These are phyloP conservation scores for Cicer pinnatifidum DNA, from an alignment of 306 rosid genomes.

Conservation along the genomic window DNA sequence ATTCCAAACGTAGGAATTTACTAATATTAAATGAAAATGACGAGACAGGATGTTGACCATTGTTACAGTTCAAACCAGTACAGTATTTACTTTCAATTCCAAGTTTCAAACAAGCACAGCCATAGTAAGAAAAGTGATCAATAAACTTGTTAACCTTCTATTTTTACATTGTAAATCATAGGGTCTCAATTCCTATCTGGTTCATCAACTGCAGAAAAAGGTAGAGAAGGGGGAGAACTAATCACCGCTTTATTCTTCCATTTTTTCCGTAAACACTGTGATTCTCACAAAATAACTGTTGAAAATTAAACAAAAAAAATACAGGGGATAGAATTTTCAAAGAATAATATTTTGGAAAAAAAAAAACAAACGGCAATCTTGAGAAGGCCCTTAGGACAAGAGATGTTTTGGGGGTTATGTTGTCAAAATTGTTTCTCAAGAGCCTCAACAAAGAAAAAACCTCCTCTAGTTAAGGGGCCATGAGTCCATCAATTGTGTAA, in stretches of 20 bases:
- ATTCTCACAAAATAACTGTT: constrained; percentile 42
- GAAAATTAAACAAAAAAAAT: constrained; percentile 39
- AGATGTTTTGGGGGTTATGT: constrained; percentile 44
- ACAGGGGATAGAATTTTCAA: constrained; percentile 40
- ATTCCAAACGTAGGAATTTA: too few species aligned
- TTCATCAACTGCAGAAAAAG: constrained; percentile 22
- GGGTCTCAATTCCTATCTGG: constrained; percentile 11
- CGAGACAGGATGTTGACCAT: neutral
- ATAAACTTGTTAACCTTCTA: neutral
- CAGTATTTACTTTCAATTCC: neutral
- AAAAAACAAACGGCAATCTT: neutral
- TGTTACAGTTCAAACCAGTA: neutral
- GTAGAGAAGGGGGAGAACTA: neutral
- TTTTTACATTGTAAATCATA: constrained; percentile 2
- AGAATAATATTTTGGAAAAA: neutral
- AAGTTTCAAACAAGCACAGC: neutral
- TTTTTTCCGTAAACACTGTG: constrained; percentile 45
- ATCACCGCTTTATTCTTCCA: constrained; percentile 38
- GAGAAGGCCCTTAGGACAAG: constrained; percentile 44
- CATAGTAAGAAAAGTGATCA: neutral
- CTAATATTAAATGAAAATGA: too few species aligned
- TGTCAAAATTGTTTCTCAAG: constrained; percentile 65
- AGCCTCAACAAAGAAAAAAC: constrained; percentile 46
- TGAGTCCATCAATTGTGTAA: constrained; percentile 93
- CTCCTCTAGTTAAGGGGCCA: constrained; percentile 75